Evolutionary conservation across 495 filamentous ascomycete species (phyloP), one percentile per base, ranked within the genome.

Genomic region (Podospora australis): DNA sequence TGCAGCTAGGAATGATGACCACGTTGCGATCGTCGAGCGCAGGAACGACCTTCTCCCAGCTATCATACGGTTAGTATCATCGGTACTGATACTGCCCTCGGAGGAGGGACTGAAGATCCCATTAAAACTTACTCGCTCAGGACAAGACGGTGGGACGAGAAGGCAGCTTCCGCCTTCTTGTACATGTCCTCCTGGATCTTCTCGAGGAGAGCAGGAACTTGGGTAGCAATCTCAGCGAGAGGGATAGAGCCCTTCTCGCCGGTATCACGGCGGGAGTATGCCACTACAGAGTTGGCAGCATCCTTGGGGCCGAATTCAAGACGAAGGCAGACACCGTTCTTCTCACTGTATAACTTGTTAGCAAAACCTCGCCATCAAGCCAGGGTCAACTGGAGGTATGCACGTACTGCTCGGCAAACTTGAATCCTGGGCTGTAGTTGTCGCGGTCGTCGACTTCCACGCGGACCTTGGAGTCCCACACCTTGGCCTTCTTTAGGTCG

Each of bases 271-370:
- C 92, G 87, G 8, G 90, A 84, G 50, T 80, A 84, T 43, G 86
- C 86, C 48, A 96, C 82, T 21, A 90, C 86, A 40, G 85, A 78
- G 55, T 88, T 87, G 34, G 82, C 86, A 2, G 82, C 81, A 63
- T 97, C 92, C 66, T 92, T 92, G 40, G 92, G 92, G 29, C 94
- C 94, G 62, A 94, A 92, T 66, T 97, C 92, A 40, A 98, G 74
- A 29, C 94, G 88, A 24, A 98, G 72, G 13, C 94, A 92, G 11
- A 96, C 83, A 64, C 92, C 92, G 67, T 88, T 90, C 49, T 95
- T 73, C 68, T 98, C 94, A 86, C 86, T 95, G 69, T 97, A 10
- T 7, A 36, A 36, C 34, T 36, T 36, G 34, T n/a, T n/a, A 36
- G 11, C 34, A 16, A 16, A n/a, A n/a, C n/a, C n/a, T n/a, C n/a